These are phyloP conservation scores for Mortierella hygrophila DNA, from an alignment of 192 early-diverging fungal genomes.

Conservation along the genomic window DNA sequence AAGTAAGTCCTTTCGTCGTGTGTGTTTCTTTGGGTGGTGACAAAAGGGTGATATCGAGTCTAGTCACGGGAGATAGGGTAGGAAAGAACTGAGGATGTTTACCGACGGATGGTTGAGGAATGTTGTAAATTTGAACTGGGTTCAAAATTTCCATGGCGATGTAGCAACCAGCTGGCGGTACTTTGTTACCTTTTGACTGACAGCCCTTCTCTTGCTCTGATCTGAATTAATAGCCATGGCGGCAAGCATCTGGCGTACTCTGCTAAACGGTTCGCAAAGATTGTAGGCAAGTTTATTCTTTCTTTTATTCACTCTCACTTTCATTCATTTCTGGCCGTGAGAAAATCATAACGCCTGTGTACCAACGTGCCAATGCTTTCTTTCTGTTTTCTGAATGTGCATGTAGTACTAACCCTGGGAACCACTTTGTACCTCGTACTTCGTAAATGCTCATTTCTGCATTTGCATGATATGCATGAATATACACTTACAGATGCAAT, in stretches of 20 bases:
- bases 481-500: conserved; percentile 53
- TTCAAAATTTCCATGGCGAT: not conserved
- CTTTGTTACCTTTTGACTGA: not conserved
- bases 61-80: too few species aligned
- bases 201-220: not conserved
- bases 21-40: not conserved
- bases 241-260: conserved; percentile 66
- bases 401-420: not conserved
- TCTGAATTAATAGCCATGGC: conserved; percentile 26
- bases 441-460: not conserved
- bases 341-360: not conserved
- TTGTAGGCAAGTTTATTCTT: conserved; percentile 31
- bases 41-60: too few species aligned
- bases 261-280: conserved; percentile 59
- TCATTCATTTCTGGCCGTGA: not conserved
- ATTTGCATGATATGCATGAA: not conserved
- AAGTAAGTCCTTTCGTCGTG: conserved; percentile 56
- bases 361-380: not conserved
- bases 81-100: too few species aligned
- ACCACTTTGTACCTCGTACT: not conserved
- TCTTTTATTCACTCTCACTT: too few species aligned
- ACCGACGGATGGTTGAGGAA: not conserved
- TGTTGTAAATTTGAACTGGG: not conserved
- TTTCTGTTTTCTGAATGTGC: not conserved
- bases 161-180: not conserved